Evolutionary conservation across 83 land plant genomes (phyloP).

Genomic region (Isoetes engelmannii): DNA sequence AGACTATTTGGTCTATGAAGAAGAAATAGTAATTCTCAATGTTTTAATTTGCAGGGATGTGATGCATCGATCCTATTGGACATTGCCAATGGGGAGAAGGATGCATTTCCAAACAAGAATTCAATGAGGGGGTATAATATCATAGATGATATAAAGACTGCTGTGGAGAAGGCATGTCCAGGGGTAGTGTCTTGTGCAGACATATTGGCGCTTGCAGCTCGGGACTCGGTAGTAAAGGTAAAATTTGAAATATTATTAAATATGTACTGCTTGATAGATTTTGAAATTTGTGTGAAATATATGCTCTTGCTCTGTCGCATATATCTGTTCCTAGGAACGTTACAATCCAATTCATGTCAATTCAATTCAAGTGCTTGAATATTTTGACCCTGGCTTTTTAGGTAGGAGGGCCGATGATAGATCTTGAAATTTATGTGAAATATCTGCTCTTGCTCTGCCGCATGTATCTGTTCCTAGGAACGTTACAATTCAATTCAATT

Average conservation of each 20-base stretch:
- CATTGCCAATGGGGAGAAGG: not conserved
- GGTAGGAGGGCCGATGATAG: slow-evolving; percentile 48
- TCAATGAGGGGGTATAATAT: not conserved
- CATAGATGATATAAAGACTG: slow-evolving; percentile 9
- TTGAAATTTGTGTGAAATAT: too few relatives aligned
- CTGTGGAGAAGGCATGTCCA: slow-evolving; percentile 8
- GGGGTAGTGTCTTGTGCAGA: slow-evolving; percentile 15
- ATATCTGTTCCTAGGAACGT: not conserved
- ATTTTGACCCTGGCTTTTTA: not conserved
- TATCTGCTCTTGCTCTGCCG: not conserved
- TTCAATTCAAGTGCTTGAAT: too few relatives aligned
- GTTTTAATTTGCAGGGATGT: slow-evolving; percentile 4
- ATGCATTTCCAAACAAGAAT: slow-evolving; percentile 4
- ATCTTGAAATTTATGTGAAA: too few relatives aligned
- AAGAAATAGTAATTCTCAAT: too few relatives aligned
- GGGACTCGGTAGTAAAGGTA: slow-evolving; percentile 8
- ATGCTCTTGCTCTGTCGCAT: not conserved
- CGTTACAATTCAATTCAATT: too few relatives aligned
- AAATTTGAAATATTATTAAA: too few relatives aligned
- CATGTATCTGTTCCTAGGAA: too few relatives aligned
- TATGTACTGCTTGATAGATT: not conserved
- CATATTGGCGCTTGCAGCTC: not conserved
- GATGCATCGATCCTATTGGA: slow-evolving; percentile 13
- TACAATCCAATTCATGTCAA: too few relatives aligned
- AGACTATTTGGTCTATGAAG: too few relatives aligned